Evolutionary conservation across 192 early-diverging fungal genomes (phyloP).

Genomic region (Spinellus fusiger): DNA sequence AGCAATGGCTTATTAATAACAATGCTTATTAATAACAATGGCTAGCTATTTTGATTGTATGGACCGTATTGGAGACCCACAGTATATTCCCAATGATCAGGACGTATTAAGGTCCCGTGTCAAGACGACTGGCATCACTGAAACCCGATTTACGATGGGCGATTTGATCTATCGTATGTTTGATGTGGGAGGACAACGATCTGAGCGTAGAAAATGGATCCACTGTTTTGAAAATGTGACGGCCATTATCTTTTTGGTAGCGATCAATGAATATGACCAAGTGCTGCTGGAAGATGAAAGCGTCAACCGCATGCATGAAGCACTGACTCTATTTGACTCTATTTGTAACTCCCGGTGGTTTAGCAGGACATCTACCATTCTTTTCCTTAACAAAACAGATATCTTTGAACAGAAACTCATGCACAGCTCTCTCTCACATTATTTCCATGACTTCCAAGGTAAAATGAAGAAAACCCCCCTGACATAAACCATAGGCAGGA

Average conservation of each 20-base stretch:
- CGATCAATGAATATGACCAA: slow-evolving; percentile 95
- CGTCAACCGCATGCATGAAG: slow-evolving; percentile 95
- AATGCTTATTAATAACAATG: neutral
- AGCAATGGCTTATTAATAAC: neutral
- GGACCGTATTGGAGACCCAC: slow-evolving; percentile 73
- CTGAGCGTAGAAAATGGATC: slow-evolving; percentile 98
- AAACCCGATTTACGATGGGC: slow-evolving; percentile 87
- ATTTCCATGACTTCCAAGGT: slow-evolving; percentile 85
- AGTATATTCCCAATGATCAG: slow-evolving; percentile 88
- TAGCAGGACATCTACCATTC: slow-evolving; percentile 89
- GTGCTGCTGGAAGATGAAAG: slow-evolving; percentile 92
- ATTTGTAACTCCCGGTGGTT: slow-evolving; percentile 98
- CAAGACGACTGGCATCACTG: slow-evolving; percentile 96
- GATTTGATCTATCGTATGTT: slow-evolving; percentile 92
- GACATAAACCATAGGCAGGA: neutral
- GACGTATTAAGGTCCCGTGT: slow-evolving; percentile 94
- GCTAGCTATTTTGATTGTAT: slow-evolving; percentile 90
- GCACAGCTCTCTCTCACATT: slow-evolving; percentile 75
- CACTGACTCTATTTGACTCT: slow-evolving; percentile 91
- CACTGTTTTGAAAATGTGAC: slow-evolving; percentile 98
- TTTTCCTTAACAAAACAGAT: slow-evolving; percentile 99
- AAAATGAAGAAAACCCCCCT: neutral
- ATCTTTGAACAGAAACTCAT: slow-evolving; percentile 89
- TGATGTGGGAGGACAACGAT: slow-evolving; percentile 97
- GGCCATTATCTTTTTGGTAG: slow-evolving; percentile 92